Conservation (phyloP, 768 basidiomycete species). For the Tricholoma sp. region DNA sequence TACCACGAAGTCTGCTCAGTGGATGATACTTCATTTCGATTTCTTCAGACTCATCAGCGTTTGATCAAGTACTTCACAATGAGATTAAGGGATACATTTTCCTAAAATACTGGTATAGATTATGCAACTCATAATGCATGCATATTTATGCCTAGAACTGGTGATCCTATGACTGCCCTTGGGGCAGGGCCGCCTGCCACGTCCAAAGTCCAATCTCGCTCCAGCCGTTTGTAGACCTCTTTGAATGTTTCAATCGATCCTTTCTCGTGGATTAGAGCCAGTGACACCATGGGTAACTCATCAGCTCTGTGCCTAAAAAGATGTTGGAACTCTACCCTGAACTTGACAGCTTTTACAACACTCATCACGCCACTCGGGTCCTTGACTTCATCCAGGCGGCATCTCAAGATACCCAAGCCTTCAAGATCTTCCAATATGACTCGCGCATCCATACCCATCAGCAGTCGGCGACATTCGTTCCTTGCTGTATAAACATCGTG, state of each 20-base stretch:
- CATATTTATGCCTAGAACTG: background rate
- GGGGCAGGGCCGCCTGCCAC: background rate
- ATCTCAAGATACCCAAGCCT: constrained; percentile 66
- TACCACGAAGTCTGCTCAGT: no score
- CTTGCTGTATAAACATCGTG: constrained; percentile 61
- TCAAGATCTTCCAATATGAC: constrained; percentile 64
- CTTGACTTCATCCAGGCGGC: constrained; percentile 63
- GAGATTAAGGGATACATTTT: background rate
- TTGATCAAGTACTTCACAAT: no score
- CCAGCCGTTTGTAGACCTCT: constrained; percentile 60
- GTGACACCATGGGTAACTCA: constrained; percentile 38
- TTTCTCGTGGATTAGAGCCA: constrained; percentile 78
- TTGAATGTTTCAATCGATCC: constrained; percentile 83
- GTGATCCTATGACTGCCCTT: background rate
- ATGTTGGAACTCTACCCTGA: constrained; percentile 75
- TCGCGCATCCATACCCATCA: constrained; percentile 66
- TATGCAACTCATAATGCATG: background rate
- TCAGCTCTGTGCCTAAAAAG: constrained; percentile 36
- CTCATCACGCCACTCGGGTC: constrained; percentile 51
- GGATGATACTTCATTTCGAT: no score
- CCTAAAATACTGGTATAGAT: background rate
- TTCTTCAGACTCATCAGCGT: no score
- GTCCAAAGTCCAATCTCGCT: constrained; percentile 68
- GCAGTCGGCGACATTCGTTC: constrained; percentile 65
- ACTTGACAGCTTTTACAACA: constrained; percentile 66